Evolutionary conservation across 306 rosid genomes (phyloP), one percentile per base, ranked within the genome.

Genomic region (Vicia sativa): DNA sequence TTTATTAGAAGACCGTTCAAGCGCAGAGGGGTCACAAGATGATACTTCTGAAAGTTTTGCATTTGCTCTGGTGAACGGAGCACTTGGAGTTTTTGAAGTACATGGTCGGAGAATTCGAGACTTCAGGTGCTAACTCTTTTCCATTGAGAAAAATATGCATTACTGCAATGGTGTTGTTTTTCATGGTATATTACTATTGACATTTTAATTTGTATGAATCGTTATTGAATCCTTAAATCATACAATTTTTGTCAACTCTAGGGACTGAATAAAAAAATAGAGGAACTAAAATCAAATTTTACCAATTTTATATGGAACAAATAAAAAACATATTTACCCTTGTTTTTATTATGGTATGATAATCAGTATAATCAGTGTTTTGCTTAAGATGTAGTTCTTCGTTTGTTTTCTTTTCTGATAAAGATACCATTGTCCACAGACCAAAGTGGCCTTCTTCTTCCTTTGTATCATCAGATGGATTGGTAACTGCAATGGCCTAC

Each of bases 381-480:
- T 59, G 4, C 7, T 58, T 31, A 34, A 34, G 65, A 59, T 34
- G 26, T 15, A 39, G 13, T 74, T 38, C 53, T 65, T 16, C 28
- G 54, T 56, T 49, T 53, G 34, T 55, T 52, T 49, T 67, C 59
- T 29, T 66, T 71, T 83, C 86, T 84, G 64, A 82, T 71, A 35
- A 53, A 58, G 63, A 62, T 77, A 44, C 50, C 16, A 58, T 43
- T 74, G 65, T 77, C 70, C 79, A 42, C 84, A 93, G 99, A 85
- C 99, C 99, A 25, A 93, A 90, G 73, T 93, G 99, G 99, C 99
- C 99, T 72, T 82, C 97, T 65, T 80, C 97, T 70, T 86, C 99
- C 46, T 90, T 90, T 79, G 89, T 87, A 49, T 82, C 90, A 70
- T 83, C 91, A 6, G 99, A 90, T 57, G 97, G 99, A 82, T 76